phyloP scores from a whole-genome alignment of 163 green algal genomes.

The Chlamydomonas reinhardtii region DNA sequence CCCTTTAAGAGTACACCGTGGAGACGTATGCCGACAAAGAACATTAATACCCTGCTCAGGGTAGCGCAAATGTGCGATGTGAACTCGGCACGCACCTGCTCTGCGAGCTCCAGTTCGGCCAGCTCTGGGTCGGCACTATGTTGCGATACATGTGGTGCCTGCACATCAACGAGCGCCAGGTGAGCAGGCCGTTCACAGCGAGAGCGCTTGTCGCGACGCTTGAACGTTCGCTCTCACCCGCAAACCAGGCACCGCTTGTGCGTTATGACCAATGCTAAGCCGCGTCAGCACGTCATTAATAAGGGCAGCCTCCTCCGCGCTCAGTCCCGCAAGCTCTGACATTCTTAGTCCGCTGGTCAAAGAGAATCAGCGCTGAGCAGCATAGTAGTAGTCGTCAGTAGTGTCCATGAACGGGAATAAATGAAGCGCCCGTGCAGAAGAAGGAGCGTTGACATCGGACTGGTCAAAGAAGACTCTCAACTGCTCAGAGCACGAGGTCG shows the following conservation, averaged over 20 bases:
- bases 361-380: background rate
- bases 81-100: background rate
- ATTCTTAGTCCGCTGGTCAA: slow-evolving; percentile 11
- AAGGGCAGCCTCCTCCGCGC: slow-evolving; percentile 20
- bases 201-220: background rate
- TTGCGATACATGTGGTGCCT: background rate
- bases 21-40: too few relatives aligned
- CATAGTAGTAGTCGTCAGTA: too few relatives aligned
- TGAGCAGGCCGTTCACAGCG: background rate
- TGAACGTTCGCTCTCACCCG: background rate
- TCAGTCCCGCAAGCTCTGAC: slow-evolving; percentile 8
- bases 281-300: slow-evolving; percentile 34
- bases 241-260: background rate
- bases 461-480: too few relatives aligned
- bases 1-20: too few relatives aligned
- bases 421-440: too few relatives aligned
- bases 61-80: too few relatives aligned
- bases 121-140: background rate
- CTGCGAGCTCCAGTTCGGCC: background rate
- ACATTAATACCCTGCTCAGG: too few relatives aligned
- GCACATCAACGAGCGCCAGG: too few relatives aligned
- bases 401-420: too few relatives aligned
- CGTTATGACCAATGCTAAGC: background rate
- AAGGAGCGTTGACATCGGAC: too few relatives aligned
- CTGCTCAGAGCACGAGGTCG: too few relatives aligned